A percentile compares a stretch with the other conserved stretches of the same genome.
phyloP scores from a whole-genome alignment of 1,139 yeast genomes.

The Blastobotrys capitulatus region DNA sequence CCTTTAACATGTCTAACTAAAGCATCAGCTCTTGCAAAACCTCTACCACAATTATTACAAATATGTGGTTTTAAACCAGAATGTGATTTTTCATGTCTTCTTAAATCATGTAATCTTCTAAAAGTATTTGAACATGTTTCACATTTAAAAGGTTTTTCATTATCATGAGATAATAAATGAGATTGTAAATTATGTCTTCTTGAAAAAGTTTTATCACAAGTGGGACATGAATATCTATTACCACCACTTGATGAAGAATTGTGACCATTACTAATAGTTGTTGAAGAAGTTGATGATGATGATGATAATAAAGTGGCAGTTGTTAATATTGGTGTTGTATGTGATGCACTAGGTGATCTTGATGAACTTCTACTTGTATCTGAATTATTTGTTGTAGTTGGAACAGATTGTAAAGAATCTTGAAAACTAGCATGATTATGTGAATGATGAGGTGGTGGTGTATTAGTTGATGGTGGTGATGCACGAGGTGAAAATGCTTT shows the following conservation, averaged over 20 bases:
- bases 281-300: too few species aligned
- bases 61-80: slow-evolving; percentile 68
- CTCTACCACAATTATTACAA: slow-evolving; percentile 57
- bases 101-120: slow-evolving; percentile 69
- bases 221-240: slow-evolving; percentile 38
- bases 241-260: neutral
- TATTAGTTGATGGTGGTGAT: neutral
- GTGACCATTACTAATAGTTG: neutral
- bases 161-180: slow-evolving; percentile 65
- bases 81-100: slow-evolving; percentile 69
- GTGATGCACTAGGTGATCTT: neutral
- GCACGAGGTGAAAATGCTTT: neutral
- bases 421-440: neutral
- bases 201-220: slow-evolving; percentile 57
- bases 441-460: neutral
- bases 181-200: slow-evolving; percentile 71
- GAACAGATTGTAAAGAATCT: neutral
- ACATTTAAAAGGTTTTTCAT: slow-evolving; percentile 63
- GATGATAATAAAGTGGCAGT: too few species aligned
- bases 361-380: neutral
- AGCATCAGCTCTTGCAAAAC: slow-evolving; percentile 76
- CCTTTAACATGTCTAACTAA: slow-evolving; percentile 56
- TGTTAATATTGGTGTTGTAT: neutral
- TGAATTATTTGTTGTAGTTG: neutral
- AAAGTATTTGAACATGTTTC: slow-evolving; percentile 58